Conservation (phyloP, 441 rosid genomes). For the Macaranga tanarius region DNA sequence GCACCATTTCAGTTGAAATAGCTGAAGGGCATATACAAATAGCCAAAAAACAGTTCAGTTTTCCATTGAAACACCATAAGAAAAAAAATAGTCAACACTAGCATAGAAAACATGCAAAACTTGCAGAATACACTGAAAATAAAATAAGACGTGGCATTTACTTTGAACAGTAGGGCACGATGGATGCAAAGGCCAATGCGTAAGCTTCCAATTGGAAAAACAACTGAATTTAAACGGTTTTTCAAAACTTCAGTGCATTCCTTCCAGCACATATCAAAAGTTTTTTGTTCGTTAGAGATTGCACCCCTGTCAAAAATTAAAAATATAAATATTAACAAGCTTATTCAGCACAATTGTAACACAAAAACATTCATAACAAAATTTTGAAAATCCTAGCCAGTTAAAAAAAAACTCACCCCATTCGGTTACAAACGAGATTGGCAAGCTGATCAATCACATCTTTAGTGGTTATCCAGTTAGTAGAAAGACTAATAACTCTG, state of each 20-base stretch:
- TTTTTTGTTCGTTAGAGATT: conserved; percentile 54
- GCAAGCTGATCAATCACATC: conserved; percentile 85
- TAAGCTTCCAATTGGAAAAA: conserved; percentile 86
- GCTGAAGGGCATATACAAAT: neutral
- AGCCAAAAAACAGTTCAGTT: neutral
- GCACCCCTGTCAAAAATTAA: conserved; percentile 53
- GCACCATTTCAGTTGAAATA: neutral
- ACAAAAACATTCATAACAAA: conserved; percentile 2
- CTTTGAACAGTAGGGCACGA: conserved; percentile 89
- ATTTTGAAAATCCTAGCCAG: neutral
- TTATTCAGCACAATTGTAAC: conserved; percentile 15
- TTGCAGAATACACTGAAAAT: conserved; percentile 4
- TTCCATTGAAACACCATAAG: conserved; percentile 27
- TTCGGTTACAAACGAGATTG: conserved; percentile 67
- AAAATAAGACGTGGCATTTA: conserved; percentile 33
- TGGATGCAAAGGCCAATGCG: conserved; percentile 92
- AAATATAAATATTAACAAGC: conserved; percentile 1
- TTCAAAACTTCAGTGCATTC: conserved; percentile 61
- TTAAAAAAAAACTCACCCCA: conserved; percentile 63
- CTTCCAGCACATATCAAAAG: conserved; percentile 61
- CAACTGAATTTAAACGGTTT: conserved; percentile 63
- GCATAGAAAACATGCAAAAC: conserved; percentile 7
- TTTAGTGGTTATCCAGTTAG: conserved; percentile 59
- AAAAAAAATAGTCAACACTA: neutral
- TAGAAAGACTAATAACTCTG: conserved; percentile 59